Evolutionary conservation across 2,329 filamentous ascomycete species (phyloP).

Genomic region (Pseudogymnoascus sp.): DNA sequence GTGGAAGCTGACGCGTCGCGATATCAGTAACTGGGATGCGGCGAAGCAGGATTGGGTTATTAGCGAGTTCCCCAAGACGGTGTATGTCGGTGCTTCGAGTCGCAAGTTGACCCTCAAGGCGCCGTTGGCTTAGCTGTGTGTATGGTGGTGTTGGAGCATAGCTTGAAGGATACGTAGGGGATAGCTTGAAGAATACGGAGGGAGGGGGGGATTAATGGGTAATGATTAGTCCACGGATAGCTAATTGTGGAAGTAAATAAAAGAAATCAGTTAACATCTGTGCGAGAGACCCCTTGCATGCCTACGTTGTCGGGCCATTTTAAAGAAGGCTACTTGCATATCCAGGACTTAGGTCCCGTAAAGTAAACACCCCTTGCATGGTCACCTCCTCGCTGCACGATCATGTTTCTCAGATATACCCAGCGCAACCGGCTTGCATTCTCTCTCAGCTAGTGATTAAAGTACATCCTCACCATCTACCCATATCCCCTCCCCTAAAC

Average conservation of each 20-base stretch:
- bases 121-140: slow-evolving; percentile 13
- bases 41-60: slow-evolving; percentile 73
- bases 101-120: slow-evolving; percentile 24
- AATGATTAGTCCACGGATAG: neutral
- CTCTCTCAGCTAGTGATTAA: slow-evolving; percentile 8
- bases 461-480: neutral
- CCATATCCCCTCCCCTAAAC: neutral
- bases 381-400: neutral
- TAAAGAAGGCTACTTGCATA: neutral
- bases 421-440: slow-evolving; percentile 7
- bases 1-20: slow-evolving; percentile 65
- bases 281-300: neutral
- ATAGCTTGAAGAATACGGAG: neutral
- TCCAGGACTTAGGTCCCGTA: neutral
- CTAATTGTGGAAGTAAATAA: neutral
- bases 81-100: slow-evolving; percentile 28
- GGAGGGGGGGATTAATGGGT: neutral
- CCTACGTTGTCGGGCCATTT: neutral
- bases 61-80: slow-evolving; percentile 24
- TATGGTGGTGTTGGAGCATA: neutral
- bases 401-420: neutral
- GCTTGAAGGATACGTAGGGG: neutral
- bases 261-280: neutral
- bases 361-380: neutral
- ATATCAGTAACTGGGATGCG: slow-evolving; percentile 82